Percentiles rank a stretch among this genome's conserved stretches.
Conservation (phyloP, 179 eudicot genomes). For the Silene noctiflora region DNA sequence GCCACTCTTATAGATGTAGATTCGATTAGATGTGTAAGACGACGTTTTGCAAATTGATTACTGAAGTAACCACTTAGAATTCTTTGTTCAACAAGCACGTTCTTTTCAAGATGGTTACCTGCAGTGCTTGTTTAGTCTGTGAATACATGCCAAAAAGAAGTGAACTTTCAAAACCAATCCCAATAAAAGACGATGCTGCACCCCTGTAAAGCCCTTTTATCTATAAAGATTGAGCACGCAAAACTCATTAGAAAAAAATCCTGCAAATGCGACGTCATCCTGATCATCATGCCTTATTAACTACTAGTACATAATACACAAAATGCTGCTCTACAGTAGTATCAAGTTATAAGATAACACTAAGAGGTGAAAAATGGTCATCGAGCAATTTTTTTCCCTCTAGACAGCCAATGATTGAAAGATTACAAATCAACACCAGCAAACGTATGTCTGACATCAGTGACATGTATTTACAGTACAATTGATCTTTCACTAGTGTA, state of each 20-base stretch:
- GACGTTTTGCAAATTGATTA: not conserved
- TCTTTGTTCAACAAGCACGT: not conserved
- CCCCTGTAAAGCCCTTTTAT: slow-evolving; percentile 93
- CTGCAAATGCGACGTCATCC: not conserved
- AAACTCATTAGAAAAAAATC: slow-evolving; percentile 2
- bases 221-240: slow-evolving; percentile 38
- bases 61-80: not conserved
- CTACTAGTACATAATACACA: too few relatives aligned
- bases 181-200: slow-evolving; percentile 85
- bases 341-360: not conserved
- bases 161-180: slow-evolving; percentile 91
- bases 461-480: too few relatives aligned
- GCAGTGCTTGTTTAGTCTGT: slow-evolving; percentile 69
- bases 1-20: not conserved
- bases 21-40: not conserved
- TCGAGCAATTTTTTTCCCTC: not conserved
- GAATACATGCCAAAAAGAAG: slow-evolving; percentile 89
- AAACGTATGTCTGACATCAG: not conserved
- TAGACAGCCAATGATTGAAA: not conserved
- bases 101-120: slow-evolving; percentile 42
- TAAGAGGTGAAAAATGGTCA: not conserved
- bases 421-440: not conserved
- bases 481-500: too few relatives aligned
- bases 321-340: not conserved
- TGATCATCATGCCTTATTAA: not conserved